Base-by-base conservation (phyloP, 345 rosid species). In the Aegle marmelos region DNA sequence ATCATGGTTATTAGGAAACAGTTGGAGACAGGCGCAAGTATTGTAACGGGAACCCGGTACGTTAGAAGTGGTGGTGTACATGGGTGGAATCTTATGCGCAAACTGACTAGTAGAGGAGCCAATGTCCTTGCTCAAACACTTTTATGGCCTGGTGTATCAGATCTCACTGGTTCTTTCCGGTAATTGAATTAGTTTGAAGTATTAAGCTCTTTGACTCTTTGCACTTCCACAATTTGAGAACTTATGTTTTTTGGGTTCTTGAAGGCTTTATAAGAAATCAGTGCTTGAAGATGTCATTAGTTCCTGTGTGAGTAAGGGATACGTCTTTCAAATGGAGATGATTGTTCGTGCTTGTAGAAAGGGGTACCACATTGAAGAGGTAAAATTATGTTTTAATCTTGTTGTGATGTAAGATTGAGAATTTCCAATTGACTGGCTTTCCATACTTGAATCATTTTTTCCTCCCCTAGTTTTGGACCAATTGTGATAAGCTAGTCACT, bases 321-420 rank as follows among this genome's bases (percentile, higher is more conserved):
- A 94, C 59, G 99, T 96, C 63, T 96, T 96, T 82, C 99, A 96
- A 81, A 96, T 96, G 98, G 99, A 96, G 89, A 96, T 96, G 97
- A 94, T 96, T 70, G 99, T 96, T 45, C 94, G 98, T 68, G 99
- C 98, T 41, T 86, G 97, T 36, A 91, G 99, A 80, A 91, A 90
- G 81, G 90, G 97, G 78, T 92, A 85, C 87, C 94, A 82, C 76
- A 92, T 94, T 75, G 99, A 96, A 86, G 99, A 96, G 99, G 97
- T 92, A 84, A 17, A 28, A 10, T 59, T 57, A 10, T 73, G 72
- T 66, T 67, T 54, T 58, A 53, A 22, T 61, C 36, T 64, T 81
- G 67, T 64, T 34, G 14, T 69, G 57, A 22, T 70, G 71, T 7
- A 31, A 62, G 65, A 69, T 11, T 45, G 50, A 45, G 4, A 16